Conservation (phyloP, 2,329 filamentous ascomycete species). For the Trichophyton benhamiae region DNA sequence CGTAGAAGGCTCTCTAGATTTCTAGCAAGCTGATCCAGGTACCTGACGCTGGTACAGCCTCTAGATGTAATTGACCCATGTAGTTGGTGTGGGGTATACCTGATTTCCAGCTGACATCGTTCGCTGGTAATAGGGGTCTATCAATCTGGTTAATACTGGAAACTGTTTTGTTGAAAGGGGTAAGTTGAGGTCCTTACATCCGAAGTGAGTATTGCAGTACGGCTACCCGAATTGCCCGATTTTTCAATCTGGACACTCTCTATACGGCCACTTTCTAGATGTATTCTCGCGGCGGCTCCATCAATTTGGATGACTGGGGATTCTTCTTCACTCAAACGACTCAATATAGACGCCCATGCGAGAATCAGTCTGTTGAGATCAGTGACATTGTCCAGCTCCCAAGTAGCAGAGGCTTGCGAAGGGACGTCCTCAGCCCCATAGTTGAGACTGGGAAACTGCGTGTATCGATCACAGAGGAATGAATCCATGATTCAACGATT, state of each 20-base stretch:
- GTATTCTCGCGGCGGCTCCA: constrained; percentile 18
- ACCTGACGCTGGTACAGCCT: constrained; percentile 16
- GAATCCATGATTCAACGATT: background rate
- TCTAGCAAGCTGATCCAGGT: constrained; percentile 20
- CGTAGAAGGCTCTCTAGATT: constrained; percentile 20
- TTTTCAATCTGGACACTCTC: constrained; percentile 13
- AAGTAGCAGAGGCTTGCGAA: constrained; percentile 2
- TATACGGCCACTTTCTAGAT: constrained; percentile 15
- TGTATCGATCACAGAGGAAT: constrained; percentile 7
- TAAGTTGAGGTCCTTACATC: constrained; percentile 11
- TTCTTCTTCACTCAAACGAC: constrained; percentile 23
- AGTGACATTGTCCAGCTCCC: constrained; percentile 7
- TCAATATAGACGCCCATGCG: constrained; percentile 23
- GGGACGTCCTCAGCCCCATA: constrained; percentile 9
- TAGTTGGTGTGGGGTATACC: constrained; percentile 15
- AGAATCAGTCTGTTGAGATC: constrained; percentile 8
- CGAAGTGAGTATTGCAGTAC: constrained; percentile 19
- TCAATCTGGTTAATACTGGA: background rate
- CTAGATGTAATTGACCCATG: constrained; percentile 19
- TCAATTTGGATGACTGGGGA: constrained; percentile 23
- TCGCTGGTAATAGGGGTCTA: background rate
- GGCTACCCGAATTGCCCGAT: constrained; percentile 8
- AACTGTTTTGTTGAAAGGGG: background rate
- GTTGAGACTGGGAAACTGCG: constrained; percentile 13
- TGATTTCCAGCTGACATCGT: constrained; percentile 17